Conservation (phyloP, 2,329 filamentous ascomycete species). For the Drechslerella stenobrocha region DNA sequence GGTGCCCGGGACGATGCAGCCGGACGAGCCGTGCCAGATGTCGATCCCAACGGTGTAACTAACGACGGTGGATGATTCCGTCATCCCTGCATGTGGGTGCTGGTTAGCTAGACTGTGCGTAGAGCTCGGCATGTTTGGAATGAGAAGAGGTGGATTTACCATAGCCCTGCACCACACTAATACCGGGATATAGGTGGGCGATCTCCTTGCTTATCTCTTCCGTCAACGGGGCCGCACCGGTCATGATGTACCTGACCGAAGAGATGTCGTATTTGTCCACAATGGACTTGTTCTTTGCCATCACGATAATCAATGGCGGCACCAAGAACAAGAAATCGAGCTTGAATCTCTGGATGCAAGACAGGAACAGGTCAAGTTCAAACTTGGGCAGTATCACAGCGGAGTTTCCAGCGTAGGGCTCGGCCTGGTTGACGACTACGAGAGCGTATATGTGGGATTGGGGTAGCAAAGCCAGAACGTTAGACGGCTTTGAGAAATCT, state of each 20-base stretch:
- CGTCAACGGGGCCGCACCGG: constrained; percentile 77
- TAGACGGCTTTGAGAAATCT: constrained; percentile 59
- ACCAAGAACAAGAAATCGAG: constrained; percentile 71
- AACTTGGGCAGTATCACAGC: constrained; percentile 75
- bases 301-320: constrained; percentile 77
- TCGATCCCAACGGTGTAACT: constrained; percentile 65
- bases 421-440: constrained; percentile 69
- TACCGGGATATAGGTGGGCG: constrained; percentile 65
- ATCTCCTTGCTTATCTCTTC: constrained; percentile 71
- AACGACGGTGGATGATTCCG: constrained; percentile 74
- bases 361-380: constrained; percentile 68
- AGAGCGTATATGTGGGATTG: constrained; percentile 82
- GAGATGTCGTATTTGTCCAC: constrained; percentile 72
- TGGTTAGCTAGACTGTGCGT: background rate
- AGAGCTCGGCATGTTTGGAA: background rate
- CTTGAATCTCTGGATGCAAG: constrained; percentile 69
- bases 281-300: constrained; percentile 67
- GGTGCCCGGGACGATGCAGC: constrained; percentile 68
- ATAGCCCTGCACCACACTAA: constrained; percentile 72
- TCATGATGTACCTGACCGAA: constrained; percentile 68
- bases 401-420: constrained; percentile 72
- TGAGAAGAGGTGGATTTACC: constrained; percentile 56
- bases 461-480: constrained; percentile 70
- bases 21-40: constrained; percentile 71
- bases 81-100: constrained; percentile 63